Base-by-base conservation (phyloP, 192 early-diverging fungal species). In the Backusella liffmaniae region DNA sequence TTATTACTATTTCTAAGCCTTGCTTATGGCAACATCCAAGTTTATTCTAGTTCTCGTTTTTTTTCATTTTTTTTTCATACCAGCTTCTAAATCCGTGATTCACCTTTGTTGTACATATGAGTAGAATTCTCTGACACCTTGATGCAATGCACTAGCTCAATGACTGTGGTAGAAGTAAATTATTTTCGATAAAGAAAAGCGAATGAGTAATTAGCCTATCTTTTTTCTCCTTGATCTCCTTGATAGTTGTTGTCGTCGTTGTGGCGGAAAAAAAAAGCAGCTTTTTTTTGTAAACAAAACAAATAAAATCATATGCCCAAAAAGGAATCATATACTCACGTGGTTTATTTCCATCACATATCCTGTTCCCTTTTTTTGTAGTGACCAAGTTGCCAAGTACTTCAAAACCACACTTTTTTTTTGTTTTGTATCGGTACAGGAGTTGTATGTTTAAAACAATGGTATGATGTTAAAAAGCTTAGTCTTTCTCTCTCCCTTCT, bases 171-270 rank as follows among this genome's bases (percentile, higher is more conserved):
- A 62, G 9, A 62, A 62, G 26, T 62, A 44, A 44, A 44, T 16
- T 44, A 44, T 44, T 44, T 44, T 44, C 4, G 26, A 62, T 23
- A 29, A 59, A 59, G 18, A 26, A 13, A 26, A 59, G 16, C 16
- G 46, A 16, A n/a, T 49, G 21, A 62, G 29, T 5, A 29, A 62
- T 62, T 62, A 29, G 23, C 56, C 21, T 26, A 18, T 26, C 10
- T 26, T 59, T 59, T 59, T 59, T 59, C 53, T 59, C 53, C 53
- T 59, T 59, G 53, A 59, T 59, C 53, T 59, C 53, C 53, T 59
- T 21, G 23, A 59, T 59, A 26, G 53, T 59, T 59, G 53, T 56
- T 56, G 16, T 51, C 18, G n/a, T 51, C n/a, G 53, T 59, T 49
- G 53, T 59, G 53, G 53, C 53, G 53, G 53, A 59, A 59, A 59